These are phyloP conservation scores for Coemansia biformis DNA, from an alignment of 192 early-diverging fungal species.

Conservation along the genomic window DNA sequence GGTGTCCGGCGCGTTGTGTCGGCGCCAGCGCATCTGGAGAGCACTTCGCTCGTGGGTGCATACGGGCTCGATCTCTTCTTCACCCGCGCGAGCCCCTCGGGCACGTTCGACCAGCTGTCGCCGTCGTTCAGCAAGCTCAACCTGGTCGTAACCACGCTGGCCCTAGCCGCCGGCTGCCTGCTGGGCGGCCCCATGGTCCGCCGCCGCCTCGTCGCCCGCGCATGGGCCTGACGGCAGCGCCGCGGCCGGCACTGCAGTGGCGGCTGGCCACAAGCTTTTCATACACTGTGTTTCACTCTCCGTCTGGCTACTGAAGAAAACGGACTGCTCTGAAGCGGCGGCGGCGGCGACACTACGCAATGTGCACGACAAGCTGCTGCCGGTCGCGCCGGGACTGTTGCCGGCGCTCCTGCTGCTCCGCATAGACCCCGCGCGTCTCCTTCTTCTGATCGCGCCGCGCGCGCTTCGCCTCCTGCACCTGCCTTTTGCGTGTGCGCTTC, in stretches of 20 bases:
- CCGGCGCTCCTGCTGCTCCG: conserved; percentile 38
- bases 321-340: no score
- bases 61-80: conserved; percentile 93
- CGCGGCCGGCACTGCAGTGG: no score
- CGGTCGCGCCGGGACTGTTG: conserved; percentile 49
- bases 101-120: conserved; percentile 88
- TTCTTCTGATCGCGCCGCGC: conserved; percentile 43
- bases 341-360: background rate
- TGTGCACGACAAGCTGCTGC: conserved; percentile 33
- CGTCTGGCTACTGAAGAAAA: no score
- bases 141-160: conserved; percentile 78
- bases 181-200: conserved; percentile 71
- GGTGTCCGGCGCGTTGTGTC: conserved; percentile 66
- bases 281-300: no score
- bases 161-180: conserved; percentile 65
- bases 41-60: conserved; percentile 81
- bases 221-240: conserved; percentile 56
- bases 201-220: conserved; percentile 51
- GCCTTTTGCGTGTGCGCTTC: conserved; percentile 84
- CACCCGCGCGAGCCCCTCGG: conserved; percentile 73
- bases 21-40: conserved; percentile 80
- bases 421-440: conserved; percentile 33
- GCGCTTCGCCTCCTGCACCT: conserved; percentile 72
- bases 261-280: no score
- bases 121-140: conserved; percentile 86